Conservation (phyloP, 2,329 filamentous ascomycete genomes). For the Colletotrichum orchidophilum region DNA sequence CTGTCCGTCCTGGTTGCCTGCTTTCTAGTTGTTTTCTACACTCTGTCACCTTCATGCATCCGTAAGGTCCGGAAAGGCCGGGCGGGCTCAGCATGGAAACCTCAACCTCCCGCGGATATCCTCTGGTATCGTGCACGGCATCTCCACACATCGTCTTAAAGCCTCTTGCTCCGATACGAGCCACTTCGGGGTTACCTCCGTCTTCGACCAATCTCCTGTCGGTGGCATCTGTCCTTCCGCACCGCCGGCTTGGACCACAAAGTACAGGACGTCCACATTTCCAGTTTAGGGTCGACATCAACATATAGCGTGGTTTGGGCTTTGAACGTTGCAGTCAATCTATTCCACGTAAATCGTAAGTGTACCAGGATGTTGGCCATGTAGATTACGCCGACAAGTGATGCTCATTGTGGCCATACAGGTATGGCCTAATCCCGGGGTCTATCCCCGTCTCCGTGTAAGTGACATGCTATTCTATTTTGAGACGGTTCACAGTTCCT, state of each 20-base stretch:
- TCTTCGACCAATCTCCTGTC: no score
- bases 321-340: neutral
- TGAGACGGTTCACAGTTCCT: conserved; percentile 42
- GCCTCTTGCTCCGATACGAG: no score
- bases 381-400: neutral
- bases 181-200: no score
- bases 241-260: no score
- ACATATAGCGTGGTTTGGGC: neutral
- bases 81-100: no score
- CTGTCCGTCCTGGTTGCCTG: neutral
- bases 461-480: neutral
- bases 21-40: neutral
- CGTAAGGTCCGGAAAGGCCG: no score
- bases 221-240: no score
- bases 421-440: neutral
- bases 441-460: neutral
- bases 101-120: no score
- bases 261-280: no score
- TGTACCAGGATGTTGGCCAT: neutral
- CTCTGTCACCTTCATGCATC: no score
- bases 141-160: no score
- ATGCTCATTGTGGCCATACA: neutral
- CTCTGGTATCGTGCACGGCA: no score
- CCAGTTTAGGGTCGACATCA: neutral
- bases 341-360: neutral